phyloP scores from a whole-genome alignment of 2,329 filamentous ascomycete genomes.

The Cordyceps cateniannulata region DNA sequence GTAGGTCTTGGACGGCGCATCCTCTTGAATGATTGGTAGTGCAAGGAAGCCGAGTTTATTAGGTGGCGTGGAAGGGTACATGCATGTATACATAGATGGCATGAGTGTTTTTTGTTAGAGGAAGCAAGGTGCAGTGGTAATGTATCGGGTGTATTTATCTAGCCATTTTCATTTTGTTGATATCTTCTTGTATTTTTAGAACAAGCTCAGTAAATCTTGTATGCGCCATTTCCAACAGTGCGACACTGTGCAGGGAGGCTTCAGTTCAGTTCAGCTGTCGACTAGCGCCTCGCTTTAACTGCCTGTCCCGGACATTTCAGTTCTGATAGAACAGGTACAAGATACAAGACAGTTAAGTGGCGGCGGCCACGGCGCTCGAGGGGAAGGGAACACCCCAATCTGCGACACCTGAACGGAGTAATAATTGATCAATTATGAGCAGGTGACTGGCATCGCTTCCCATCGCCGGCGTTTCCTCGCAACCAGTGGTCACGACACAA shows the following conservation, averaged over 20 bases:
- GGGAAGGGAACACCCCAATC: not conserved
- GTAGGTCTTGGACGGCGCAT: not conserved
- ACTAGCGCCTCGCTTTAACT: not conserved
- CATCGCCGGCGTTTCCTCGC: not conserved
- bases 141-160: too few relatives aligned
- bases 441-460: not conserved
- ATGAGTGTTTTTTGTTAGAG: too few relatives aligned
- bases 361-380: not conserved
- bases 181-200: not conserved
- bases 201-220: not conserved
- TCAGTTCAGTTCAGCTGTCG: not conserved
- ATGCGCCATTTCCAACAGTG: not conserved
- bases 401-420: not conserved
- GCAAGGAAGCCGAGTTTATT: not conserved
- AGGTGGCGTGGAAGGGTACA: not conserved
- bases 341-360: not conserved
- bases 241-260: not conserved
- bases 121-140: too few relatives aligned
- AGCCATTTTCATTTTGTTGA: not conserved
- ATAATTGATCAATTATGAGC: not conserved
- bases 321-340: not conserved
- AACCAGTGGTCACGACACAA: not conserved
- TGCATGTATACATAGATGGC: not conserved
- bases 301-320: not conserved
- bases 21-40: conserved; percentile 3